Evolutionary conservation across 2,329 filamentous ascomycete species (phyloP).

Genomic region (Ascochyta lentis): DNA sequence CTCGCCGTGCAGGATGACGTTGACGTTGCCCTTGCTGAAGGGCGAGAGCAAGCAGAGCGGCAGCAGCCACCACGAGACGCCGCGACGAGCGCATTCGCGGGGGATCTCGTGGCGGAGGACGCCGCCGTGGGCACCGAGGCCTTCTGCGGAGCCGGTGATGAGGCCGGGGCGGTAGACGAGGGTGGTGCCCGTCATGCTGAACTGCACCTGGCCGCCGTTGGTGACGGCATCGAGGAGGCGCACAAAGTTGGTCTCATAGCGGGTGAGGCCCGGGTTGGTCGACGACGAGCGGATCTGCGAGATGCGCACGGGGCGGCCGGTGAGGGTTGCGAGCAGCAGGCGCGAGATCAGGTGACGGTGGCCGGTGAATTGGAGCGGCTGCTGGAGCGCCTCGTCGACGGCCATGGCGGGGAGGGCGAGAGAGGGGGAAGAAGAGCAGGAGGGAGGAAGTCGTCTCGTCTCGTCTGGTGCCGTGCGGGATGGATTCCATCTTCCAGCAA

Average conservation of each 20-base stretch:
- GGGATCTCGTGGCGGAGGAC: slow-evolving; percentile 83
- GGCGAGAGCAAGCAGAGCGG: slow-evolving; percentile 89
- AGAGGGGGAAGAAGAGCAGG: neutral
- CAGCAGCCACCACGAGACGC: slow-evolving; percentile 89
- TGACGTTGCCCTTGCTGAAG: slow-evolving; percentile 90
- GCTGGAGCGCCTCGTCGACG: slow-evolving; percentile 49
- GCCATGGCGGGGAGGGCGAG: slow-evolving; percentile 28
- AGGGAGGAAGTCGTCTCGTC: no score
- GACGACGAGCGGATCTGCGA: slow-evolving; percentile 91
- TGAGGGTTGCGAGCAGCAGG: slow-evolving; percentile 88
- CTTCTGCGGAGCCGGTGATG: slow-evolving; percentile 83
- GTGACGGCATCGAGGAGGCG: slow-evolving; percentile 93
- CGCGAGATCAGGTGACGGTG: slow-evolving; percentile 84
- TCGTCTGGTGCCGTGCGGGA: no score
- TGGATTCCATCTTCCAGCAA: no score
- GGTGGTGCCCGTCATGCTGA: slow-evolving; percentile 94
- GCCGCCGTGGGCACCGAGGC: slow-evolving; percentile 74
- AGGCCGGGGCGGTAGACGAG: slow-evolving; percentile 91
- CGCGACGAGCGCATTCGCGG: slow-evolving; percentile 75
- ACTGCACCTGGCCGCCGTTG: slow-evolving; percentile 93
- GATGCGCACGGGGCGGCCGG: slow-evolving; percentile 86
- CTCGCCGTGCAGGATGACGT: slow-evolving; percentile 85
- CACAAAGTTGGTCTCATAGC: slow-evolving; percentile 93
- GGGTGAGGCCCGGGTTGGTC: slow-evolving; percentile 85
- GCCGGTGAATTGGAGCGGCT: slow-evolving; percentile 76